Conservation (phyloP, 768 basidiomycete genomes). For the Phylloporus rhodoxanthus region DNA sequence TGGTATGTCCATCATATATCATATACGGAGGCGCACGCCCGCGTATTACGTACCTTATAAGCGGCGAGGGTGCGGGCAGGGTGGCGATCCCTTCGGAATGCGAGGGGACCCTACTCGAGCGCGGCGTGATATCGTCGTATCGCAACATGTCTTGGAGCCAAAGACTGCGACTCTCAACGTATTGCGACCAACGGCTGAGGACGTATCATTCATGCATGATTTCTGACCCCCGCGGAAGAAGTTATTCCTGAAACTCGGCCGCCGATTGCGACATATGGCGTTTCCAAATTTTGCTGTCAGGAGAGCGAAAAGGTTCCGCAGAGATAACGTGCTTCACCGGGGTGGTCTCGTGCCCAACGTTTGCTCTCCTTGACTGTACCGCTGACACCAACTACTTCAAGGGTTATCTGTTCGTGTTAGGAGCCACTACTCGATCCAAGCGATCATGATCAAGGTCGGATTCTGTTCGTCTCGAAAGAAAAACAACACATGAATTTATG, state of each 20-base stretch:
- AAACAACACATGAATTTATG: slow-evolving; percentile 9
- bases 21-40: background rate
- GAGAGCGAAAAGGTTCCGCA: background rate
- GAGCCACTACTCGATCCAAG: background rate
- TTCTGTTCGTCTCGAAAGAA: background rate
- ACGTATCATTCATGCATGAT: background rate
- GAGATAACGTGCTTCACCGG: background rate
- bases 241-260: background rate
- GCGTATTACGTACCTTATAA: background rate
- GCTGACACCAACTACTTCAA: background rate
- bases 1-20: background rate
- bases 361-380: background rate
- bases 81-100: background rate
- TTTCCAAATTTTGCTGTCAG: background rate
- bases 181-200: background rate
- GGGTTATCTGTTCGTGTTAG: background rate
- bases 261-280: background rate
- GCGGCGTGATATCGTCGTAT: background rate
- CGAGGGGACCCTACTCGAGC: background rate
- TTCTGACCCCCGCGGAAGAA: background rate
- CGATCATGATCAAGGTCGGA: background rate
- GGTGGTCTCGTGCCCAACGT: background rate
- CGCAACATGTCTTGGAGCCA: background rate
- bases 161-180: background rate
- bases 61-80: too few species aligned